Evolutionary conservation across 495 filamentous ascomycete genomes (phyloP), one percentile per base, ranked within the genome.

Genomic region (Penicillium daleae): DNA sequence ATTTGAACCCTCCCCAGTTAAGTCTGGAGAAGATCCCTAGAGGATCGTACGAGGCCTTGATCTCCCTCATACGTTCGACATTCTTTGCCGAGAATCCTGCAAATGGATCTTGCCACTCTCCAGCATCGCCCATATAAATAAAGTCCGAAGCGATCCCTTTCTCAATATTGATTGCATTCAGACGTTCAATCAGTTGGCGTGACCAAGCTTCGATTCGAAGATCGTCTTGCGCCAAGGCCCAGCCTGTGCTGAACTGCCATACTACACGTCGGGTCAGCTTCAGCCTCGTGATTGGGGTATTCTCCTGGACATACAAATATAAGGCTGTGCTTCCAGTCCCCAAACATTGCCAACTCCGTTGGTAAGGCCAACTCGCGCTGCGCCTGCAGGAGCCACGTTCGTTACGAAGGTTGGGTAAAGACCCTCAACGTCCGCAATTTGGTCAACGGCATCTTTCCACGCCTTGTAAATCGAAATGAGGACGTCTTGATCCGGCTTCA

Each of bases 51-150:
- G 60, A 56, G 13, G 59, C 59, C 53, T 72, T 66, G 26, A 81
- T 73, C 10, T 65, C 57, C 31, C 59, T 66, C 69, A 83, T 68
- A 4, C 64, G 65, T 19, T 55, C 49, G 1, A 78, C 65, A 60
- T 73, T 78, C 57, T 74, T 71, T 6, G 1, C 10, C 0, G 78
- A 79, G 55, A 82, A 79, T 10, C 73, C 72, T 8, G 51, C 66
- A 56, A 79, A 78, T 0, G 76, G 73, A 58, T 79, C 67, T 66
- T 81, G 79, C 61, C 71, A 75, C 7, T 68, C 67, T 19, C 66
- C 74, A 4, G 78, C 76, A 61, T 79, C 80, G 12, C 78, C 78
- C 66, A 81, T 75, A 29, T 75, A 75, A 21, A 75, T 29, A 22
- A 70, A 71, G 37, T 70, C 68, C 4, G 57, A 57, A 5, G 68